Evolutionary conservation across 306 rosid genomes (phyloP).

Genomic region (Mimosa pudica): DNA sequence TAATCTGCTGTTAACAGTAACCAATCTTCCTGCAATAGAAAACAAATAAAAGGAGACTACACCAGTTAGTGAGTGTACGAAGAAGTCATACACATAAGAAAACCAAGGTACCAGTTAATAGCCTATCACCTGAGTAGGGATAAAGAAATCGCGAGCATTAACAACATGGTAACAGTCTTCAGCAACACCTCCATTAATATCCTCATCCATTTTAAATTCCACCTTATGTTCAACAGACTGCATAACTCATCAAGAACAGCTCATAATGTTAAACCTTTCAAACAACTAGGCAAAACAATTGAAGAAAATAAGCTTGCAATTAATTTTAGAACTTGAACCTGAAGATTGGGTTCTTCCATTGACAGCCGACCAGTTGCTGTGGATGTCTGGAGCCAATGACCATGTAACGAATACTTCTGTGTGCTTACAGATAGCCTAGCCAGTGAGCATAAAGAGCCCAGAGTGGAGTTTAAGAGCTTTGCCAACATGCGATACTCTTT

Average conservation of each 20-base stretch:
- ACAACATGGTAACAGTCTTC: conserved; percentile 48
- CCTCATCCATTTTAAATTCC: conserved; percentile 64
- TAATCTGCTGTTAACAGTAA: conserved; percentile 90
- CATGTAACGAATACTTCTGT: conserved; percentile 86
- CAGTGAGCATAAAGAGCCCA: conserved; percentile 89
- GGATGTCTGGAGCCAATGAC: conserved; percentile 96
- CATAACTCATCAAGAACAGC: conserved; percentile 39
- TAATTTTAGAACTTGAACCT: conserved; percentile 56
- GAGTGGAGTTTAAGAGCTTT: conserved; percentile 84
- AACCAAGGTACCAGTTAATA: conserved; percentile 19
- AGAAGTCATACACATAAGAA: conserved; percentile 25
- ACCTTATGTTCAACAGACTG: conserved; percentile 93
- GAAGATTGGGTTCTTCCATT: conserved; percentile 98
- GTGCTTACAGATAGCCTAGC: conserved; percentile 71
- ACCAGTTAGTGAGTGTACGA: conserved; percentile 16
- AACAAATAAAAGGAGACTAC: conserved; percentile 21
- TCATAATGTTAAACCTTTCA: conserved; percentile 18
- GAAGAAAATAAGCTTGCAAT: conserved; percentile 16
- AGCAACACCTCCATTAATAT: conserved; percentile 52
- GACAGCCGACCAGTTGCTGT: conserved; percentile 99
- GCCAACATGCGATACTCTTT: conserved; percentile 93
- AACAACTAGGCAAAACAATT: conserved; percentile 9
- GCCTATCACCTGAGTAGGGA: conserved; percentile 80
- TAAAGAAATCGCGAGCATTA: conserved; percentile 89
- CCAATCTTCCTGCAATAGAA: conserved; percentile 78